Evolutionary conservation across 2,329 filamentous ascomycete genomes (phyloP), one percentile per base, ranked within the genome.

Genomic region (Apiospora hydei): DNA sequence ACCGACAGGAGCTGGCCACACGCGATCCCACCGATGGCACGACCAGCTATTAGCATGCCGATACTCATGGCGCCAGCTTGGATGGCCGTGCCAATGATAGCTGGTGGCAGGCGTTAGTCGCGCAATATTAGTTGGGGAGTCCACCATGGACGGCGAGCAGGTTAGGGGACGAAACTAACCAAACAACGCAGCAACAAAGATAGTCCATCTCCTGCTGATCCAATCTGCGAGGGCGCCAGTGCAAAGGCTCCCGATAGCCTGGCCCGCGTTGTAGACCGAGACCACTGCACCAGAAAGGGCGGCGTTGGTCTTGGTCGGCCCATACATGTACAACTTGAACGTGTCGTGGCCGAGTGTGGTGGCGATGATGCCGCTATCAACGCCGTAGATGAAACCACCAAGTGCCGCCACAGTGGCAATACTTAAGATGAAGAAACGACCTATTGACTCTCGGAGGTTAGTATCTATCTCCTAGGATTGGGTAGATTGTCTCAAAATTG

Each of bases 151-250:
- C 1, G 6, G 10, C 13, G 10, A 51, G 4, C 10, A 10, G 8
- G 3, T 26, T 1, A 10, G 14, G 24, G 13, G 11, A 13, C n/a
- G 10, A 13, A n/a, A 51, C 49, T 3, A 26, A 72, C 71, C 67
- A 6, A 78, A 73, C 0, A 79, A 70, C 2, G 77, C 77, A 51
- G 78, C 79, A 11, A 77, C 74, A 38, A 77, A 76, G 41, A 82
- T 77, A 8, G 80, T 83, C 75, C 79, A 82, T 67, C 79, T 77
- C 43, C 82, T 78, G 74, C 81, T 80, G 67, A 82, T 79, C 21
- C 57, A 78, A 61, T 83, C 82, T 3, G 80, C 80, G 6, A 78
- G 74, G 49, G 78, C 81, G 0, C 82, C 82, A 8, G 77, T 75
- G 11, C 77, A 74, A 21, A 80, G 70, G 21, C 77, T 78, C 0